A percentile compares a stretch with the other conserved stretches of the same genome.
phyloP scores from a whole-genome alignment of 129 eudicot genomes.

The Smallanthus sonchifolius region DNA sequence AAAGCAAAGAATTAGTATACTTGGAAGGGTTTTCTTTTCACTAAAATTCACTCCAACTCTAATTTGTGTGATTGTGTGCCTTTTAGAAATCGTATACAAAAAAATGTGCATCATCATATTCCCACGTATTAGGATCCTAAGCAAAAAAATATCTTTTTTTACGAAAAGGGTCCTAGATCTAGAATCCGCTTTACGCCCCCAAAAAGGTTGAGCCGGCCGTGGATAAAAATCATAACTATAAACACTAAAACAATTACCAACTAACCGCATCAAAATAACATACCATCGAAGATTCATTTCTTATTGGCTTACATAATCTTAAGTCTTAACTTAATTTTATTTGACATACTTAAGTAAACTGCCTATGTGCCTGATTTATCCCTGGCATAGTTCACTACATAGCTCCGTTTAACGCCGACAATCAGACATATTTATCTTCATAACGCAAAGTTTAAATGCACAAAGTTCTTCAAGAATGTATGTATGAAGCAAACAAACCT shows the following conservation, averaged over 20 bases:
- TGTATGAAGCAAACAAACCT: slow-evolving; percentile 42
- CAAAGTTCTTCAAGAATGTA: background rate
- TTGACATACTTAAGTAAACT: background rate
- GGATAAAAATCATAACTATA: background rate
- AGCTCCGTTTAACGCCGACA: background rate
- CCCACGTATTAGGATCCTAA: too few species aligned
- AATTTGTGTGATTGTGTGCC: too few species aligned
- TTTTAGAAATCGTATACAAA: too few species aligned
- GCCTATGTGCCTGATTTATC: background rate
- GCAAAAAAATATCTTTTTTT: too few species aligned
- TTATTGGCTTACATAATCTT: slow-evolving; percentile 4
- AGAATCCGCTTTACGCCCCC: too few species aligned
- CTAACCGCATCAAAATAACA: background rate
- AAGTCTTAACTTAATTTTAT: background rate
- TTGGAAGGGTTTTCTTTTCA: too few species aligned
- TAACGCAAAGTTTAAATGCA: background rate
- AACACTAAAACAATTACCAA: background rate
- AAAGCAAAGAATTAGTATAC: too few species aligned
- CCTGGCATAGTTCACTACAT: background rate
- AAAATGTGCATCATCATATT: too few species aligned
- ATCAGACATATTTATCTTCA: background rate
- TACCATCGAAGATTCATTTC: background rate
- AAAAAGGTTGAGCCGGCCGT: background rate
- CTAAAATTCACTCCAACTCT: too few species aligned
- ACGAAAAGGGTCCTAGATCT: too few species aligned